Evolutionary conservation across 768 basidiomycete genomes (phyloP), one percentile per base, ranked within the genome.

Genomic region (Amanita rimosa): DNA sequence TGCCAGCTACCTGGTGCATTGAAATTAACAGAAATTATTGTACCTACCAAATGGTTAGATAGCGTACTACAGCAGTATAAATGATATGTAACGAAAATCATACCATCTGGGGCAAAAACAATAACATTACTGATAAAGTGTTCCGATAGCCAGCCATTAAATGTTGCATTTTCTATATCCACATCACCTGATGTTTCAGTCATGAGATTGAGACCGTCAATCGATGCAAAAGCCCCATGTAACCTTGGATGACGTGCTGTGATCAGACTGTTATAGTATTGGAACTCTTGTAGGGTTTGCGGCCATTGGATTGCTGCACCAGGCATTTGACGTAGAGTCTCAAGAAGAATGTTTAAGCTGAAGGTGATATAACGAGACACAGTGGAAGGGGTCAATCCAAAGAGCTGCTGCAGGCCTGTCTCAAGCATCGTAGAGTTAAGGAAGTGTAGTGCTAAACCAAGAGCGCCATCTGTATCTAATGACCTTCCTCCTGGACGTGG

Each of bases 401-500:
- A 71, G 1, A 71, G 70, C 43, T 70, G 62, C 41, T 65, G 61
- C 1, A 72, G 57, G 27, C 57, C 60, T 6, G 59, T 55, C 26
- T 72, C 63, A 0, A 37, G 59, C 64, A 71, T 71, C 0, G 63
- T 61, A 1, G 69, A 71, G 46, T 55, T 59, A 2, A 72, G 58
- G 31, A 60, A 70, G 41, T 72, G 67, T 1, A 71, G 54, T 1
- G 58, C 43, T 4, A 72, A 63, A 5, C 71, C 69, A 11, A 74
- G 61, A 0, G 62, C 70, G 24, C 70, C 68, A 22, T 57, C 58
- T 8, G 67, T 64, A 57, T 67, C 59, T 14, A 70, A 56, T 7
- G 47, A 48, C 6, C 47, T 36, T 6, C 47, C 22, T 19, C 16
- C n/a, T 17, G 33, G 16, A 4, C 26, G 22, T 6, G 37, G 47